Evolutionary conservation across 1,139 yeast species (phyloP), one percentile per base, ranked within the genome.

Genomic region (Suhomyces panamericanus): DNA sequence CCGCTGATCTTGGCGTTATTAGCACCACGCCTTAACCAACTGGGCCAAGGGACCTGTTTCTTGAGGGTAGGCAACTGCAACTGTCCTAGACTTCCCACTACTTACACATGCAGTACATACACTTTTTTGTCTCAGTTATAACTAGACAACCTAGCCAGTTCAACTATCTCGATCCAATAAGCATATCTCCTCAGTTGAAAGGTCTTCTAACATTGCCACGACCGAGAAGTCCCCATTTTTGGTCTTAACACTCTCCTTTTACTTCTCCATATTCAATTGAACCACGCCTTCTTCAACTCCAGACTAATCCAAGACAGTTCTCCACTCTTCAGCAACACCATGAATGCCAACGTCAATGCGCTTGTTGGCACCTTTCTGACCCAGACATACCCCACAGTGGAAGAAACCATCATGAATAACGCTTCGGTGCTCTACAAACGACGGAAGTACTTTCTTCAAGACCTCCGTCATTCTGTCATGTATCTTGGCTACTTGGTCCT

Each of bases 21-120:
- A 83, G 89, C 88, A 83, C 89, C 86, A 77, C 86, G 89, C 89
- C 89, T 81, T 83, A 81, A 83, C 87, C 87, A 83, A 82, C 87
- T 82, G 83, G 87, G 87, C 87, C 87, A 82, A 81, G 86, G 86
- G 49, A 44, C 50, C 44, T 29, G 36, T 35, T 36, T 26, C 17
- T 32, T 26, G 6, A 17, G 4, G 27, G 2, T 14, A 2, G 6
- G 8, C 24, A 9, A 8, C 24, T 6, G 9, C 9, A 20, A 32
- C 34, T 32, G 14, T 32, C n/a, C 20, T 9, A 15, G 6, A 32
- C 24, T 5, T 14, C 17, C 11, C 10, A 16, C 11, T 16, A 9
- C 24, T 4, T 2, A 5, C 24, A 20, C n/a, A 26, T 26, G 29
- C 29, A 26, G 29, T 6, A 10, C 29, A 11, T 8, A 20, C 7